phyloP scores from a whole-genome alignment of 352 stramenopile species.

The Globisporangium sylvaticum region DNA sequence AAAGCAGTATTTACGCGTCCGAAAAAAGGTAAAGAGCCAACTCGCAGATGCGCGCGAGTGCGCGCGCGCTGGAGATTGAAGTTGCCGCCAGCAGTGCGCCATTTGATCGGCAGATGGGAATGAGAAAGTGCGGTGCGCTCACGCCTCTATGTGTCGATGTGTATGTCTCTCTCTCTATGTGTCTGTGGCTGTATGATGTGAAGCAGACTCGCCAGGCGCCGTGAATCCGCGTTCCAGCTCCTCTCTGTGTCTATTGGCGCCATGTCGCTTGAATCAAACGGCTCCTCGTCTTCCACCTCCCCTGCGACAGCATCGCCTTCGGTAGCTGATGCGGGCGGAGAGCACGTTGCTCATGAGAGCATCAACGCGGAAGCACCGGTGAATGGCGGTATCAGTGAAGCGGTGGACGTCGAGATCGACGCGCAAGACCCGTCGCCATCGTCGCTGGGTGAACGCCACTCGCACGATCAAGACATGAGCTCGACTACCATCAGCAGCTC shows the following conservation, averaged over 20 bases:
- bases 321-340: background rate
- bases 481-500: background rate
- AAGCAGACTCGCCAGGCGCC: background rate
- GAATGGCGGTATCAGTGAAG: background rate
- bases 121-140: background rate
- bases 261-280: background rate
- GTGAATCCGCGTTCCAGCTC: background rate
- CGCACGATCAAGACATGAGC: constrained; percentile 1
- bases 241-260: background rate
- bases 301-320: background rate
- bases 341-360: background rate
- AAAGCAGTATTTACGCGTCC: constrained; percentile 10
- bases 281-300: background rate
- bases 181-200: background rate
- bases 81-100: background rate
- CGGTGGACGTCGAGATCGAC: background rate
- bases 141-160: background rate
- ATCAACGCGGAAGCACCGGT: background rate
- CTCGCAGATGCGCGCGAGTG: background rate
- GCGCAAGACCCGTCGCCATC: constrained; percentile 14
- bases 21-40: constrained; percentile 1
- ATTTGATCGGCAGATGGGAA: background rate
- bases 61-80: background rate
- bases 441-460: background rate
- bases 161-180: background rate